These are phyloP conservation scores for Eutrema heterophyllum DNA, from an alignment of 345 rosid genomes.

Conservation along the genomic window DNA sequence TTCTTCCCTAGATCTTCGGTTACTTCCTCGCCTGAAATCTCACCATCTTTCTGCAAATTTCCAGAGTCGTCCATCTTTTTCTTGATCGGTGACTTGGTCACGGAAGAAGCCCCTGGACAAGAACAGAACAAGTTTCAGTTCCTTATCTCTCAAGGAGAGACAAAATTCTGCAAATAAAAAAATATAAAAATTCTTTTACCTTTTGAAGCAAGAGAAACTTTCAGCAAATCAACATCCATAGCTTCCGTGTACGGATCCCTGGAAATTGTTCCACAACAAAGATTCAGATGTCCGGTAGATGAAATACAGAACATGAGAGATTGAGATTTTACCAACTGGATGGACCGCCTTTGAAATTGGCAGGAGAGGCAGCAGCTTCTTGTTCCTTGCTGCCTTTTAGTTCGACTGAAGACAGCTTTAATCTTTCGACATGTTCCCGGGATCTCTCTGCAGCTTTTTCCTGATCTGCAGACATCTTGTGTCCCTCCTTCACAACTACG, in stretches of 20 bases:
- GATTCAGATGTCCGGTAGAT: background rate
- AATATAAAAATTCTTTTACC: background rate
- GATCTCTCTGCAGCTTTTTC: constrained; percentile 21
- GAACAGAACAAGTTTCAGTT: constrained; percentile 22
- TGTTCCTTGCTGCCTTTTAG: background rate
- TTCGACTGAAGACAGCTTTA: constrained; percentile 18
- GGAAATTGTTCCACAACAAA: background rate
- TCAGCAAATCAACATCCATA: constrained; percentile 30
- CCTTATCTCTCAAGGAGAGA: background rate
- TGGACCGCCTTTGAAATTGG: constrained; percentile 13
- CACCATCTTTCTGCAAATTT: background rate
- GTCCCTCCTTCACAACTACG: constrained; percentile 17
- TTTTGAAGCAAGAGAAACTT: constrained; percentile 28
- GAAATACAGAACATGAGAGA: background rate
- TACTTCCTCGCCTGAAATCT: background rate
- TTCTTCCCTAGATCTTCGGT: constrained; percentile 7
- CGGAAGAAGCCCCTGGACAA: background rate
- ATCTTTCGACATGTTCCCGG: constrained; percentile 28
- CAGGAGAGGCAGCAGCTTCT: background rate
- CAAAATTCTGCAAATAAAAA: background rate
- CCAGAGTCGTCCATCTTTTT: constrained; percentile 8
- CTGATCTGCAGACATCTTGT: constrained; percentile 1
- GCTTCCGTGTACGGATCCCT: constrained; percentile 35
- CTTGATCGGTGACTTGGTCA: constrained; percentile 7
- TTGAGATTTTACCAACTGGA: constrained; percentile 22